Evolutionary conservation across 2,329 filamentous ascomycete species (phyloP), one percentile per base, ranked within the genome.

Genomic region (Pseudogymnoascus sp.): DNA sequence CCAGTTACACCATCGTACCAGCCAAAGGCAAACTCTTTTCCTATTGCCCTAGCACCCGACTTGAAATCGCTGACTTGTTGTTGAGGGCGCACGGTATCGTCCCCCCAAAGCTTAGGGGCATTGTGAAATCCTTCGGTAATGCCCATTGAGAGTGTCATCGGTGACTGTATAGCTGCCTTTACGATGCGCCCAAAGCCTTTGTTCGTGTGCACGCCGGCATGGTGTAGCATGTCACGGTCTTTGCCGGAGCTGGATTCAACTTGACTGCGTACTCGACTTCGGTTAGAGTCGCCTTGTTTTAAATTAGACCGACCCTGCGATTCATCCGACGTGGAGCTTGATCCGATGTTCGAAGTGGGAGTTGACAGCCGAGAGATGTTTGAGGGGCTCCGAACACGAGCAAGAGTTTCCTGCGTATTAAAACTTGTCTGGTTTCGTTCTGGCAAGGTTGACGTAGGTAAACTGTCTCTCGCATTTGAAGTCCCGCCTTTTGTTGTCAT

Each of bases 91-190:
- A 96, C 86, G 1, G 87, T 92, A 1, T 90, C 85, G 69, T 95
- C 92, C 42, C 92, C 89, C 71, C 96, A 96, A 0, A 96, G 78
- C 67, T 84, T 87, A 0, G 92, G 92, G 5, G 90, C 88, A 68
- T 96, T 96, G 71, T 93, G 88, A 72, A 96, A 95, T 0, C 92
- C 92, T 73, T 88, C 89, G 0, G 92, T 89, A 35, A 96, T 75
- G 0, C 89, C 89, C 44, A 96, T 76, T 39, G 90, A 90, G 65
- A 96, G 88, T 71, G 95, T 91, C 81, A 94, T 88, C 0, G 92
- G 92, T 1, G 88, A 87, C 68, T 89, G 90, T 63, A 93, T 79
- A 5, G 12, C 35, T 36, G 35, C 21, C 21, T 21, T 21, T 21
- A 21, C 21, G 21, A 21, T 21, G 21, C 21, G 21, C 21, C 21